A percentile compares a stretch with the other conserved stretches of the same genome.
Evolutionary conservation across 768 basidiomycete genomes (phyloP).

Genomic region (Boletus patriciae): DNA sequence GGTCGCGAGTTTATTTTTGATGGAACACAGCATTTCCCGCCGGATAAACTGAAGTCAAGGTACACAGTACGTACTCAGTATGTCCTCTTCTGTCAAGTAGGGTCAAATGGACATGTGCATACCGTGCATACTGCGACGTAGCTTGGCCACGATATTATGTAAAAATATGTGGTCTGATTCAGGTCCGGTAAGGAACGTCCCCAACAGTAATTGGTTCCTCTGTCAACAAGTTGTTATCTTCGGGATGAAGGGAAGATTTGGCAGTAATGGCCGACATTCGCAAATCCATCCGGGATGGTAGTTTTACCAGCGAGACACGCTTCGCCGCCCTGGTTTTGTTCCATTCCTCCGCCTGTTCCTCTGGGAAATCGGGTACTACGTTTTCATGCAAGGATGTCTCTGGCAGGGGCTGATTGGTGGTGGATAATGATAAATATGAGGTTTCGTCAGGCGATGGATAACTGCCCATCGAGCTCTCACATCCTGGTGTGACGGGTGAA

Average conservation of each 20-base stretch:
- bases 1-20: slow-evolving; percentile 4
- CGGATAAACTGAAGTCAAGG: slow-evolving; percentile 9
- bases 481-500: slow-evolving; percentile 33
- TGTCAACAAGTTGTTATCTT: slow-evolving; percentile 1
- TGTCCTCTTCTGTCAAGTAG: background rate
- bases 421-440: slow-evolving; percentile 22
- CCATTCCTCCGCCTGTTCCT: slow-evolving; percentile 88
- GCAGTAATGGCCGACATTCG: slow-evolving; percentile 26
- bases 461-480: slow-evolving; percentile 34
- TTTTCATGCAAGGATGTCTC: slow-evolving; percentile 42
- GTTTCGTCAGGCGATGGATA: slow-evolving; percentile 32
- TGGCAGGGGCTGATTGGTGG: slow-evolving; percentile 19
- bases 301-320: slow-evolving; percentile 76
- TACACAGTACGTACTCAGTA: background rate
- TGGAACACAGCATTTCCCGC: slow-evolving; percentile 1
- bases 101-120: slow-evolving; percentile 6
- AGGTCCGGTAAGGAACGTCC: slow-evolving; percentile 2
- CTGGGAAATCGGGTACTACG: slow-evolving; percentile 45
- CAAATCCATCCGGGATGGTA: slow-evolving; percentile 53
- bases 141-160: slow-evolving; percentile 1
- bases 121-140: slow-evolving; percentile 2
- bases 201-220: slow-evolving; percentile 11
- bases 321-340: slow-evolving; percentile 81
- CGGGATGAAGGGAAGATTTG: slow-evolving; percentile 13
- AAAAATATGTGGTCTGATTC: slow-evolving; percentile 6